Percentiles rank a stretch among this genome's conserved stretches.
phyloP scores from a whole-genome alignment of 352 stramenopile species.

The Globisporangium radiosum region DNA sequence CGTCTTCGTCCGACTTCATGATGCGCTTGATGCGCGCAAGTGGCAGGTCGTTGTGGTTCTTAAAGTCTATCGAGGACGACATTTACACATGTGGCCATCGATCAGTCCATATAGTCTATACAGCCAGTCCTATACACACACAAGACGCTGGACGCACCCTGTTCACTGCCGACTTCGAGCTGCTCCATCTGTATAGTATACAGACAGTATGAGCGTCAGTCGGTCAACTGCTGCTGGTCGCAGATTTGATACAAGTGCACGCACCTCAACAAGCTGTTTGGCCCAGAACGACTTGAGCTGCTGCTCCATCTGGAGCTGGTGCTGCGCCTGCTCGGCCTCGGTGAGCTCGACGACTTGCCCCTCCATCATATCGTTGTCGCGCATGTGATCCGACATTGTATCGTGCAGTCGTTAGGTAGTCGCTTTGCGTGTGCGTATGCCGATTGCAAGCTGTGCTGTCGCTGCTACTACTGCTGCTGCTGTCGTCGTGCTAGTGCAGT shows the following conservation, averaged over 20 bases:
- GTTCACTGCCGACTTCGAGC: conserved; percentile 89
- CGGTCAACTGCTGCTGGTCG: too few relatives aligned
- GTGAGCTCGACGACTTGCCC: conserved; percentile 84
- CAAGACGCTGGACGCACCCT: conserved; percentile 45
- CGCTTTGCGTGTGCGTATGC: too few relatives aligned
- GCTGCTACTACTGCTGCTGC: too few relatives aligned
- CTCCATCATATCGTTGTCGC: conserved; percentile 42
- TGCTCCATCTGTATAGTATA: conserved; percentile 74
- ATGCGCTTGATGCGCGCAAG: conserved; percentile 98
- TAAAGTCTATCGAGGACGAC: conserved; percentile 84
- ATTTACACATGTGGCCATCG: not conserved
- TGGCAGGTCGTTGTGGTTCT: conserved; percentile 99
- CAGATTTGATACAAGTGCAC: not conserved
- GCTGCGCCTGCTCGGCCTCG: conserved; percentile 77
- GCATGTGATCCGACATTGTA: conserved; percentile 8
- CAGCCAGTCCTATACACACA: not conserved
- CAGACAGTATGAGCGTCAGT: not conserved
- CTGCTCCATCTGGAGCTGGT: conserved; percentile 84
- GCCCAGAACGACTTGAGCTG: conserved; percentile 92
- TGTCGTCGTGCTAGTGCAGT: too few relatives aligned
- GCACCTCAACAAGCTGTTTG: conserved; percentile 83
- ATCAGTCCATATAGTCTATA: not conserved
- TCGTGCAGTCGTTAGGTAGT: not conserved
- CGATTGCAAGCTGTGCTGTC: too few relatives aligned
- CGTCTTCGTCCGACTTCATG: conserved; percentile 98